Evolutionary conservation across 2,329 filamentous ascomycete species (phyloP).

Genomic region (Neopestalotiopsis rosae): DNA sequence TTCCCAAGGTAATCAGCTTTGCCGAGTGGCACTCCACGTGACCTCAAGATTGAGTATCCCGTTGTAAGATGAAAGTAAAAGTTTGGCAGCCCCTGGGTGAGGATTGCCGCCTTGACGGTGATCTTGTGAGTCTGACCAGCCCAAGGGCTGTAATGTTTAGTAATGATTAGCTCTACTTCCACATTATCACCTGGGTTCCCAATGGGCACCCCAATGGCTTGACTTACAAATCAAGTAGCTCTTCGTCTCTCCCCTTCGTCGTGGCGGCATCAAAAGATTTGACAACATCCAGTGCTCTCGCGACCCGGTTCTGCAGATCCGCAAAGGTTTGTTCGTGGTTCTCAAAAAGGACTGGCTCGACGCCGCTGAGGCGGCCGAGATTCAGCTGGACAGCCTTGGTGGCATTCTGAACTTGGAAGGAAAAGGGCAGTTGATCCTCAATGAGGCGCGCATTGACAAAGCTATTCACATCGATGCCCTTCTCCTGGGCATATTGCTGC

Average conservation of each 20-base stretch:
- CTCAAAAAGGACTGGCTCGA: slow-evolving; percentile 35
- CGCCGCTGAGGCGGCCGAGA: slow-evolving; percentile 35
- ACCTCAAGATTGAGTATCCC: slow-evolving; percentile 65
- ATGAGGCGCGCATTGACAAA: slow-evolving; percentile 13
- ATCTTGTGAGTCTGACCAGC: slow-evolving; percentile 47
- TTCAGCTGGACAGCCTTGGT: slow-evolving; percentile 34
- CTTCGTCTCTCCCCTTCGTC: slow-evolving; percentile 35
- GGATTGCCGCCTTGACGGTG: neutral
- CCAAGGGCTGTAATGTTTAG: slow-evolving; percentile 22
- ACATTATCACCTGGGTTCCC: no score
- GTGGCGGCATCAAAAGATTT: slow-evolving; percentile 29
- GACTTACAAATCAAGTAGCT: slow-evolving; percentile 28
- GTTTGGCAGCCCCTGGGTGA: slow-evolving; percentile 14
- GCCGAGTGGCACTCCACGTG: slow-evolving; percentile 63
- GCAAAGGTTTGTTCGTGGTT: slow-evolving; percentile 37
- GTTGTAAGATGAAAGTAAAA: slow-evolving; percentile 63
- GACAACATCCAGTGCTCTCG: slow-evolving; percentile 33
- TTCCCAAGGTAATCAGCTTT: slow-evolving; percentile 56
- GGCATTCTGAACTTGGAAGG: slow-evolving; percentile 17
- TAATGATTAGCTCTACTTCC: neutral
- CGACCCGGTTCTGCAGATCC: slow-evolving; percentile 38
- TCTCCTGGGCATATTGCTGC: slow-evolving; percentile 13
- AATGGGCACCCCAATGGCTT: no score
- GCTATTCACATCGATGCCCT: slow-evolving; percentile 12
- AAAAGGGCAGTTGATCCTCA: slow-evolving; percentile 17